Conservation (phyloP, 148 eudicot genomes). For the Rhododendron simsii region DNA sequence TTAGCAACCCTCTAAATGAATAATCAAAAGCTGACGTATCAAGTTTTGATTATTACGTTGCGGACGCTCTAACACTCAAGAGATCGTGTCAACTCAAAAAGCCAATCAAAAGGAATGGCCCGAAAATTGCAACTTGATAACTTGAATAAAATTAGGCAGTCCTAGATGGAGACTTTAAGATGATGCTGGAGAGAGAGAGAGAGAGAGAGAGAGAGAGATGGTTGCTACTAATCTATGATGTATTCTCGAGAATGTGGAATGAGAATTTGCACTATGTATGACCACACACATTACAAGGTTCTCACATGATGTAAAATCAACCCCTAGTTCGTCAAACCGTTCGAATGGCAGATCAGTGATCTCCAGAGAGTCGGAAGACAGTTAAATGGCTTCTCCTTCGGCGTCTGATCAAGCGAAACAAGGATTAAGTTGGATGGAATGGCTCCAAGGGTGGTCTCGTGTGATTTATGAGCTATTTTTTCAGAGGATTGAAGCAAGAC, state of each 20-base stretch:
- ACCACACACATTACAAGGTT: neutral
- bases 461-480: too few species aligned
- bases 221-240: neutral
- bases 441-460: too few species aligned
- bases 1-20: too few species aligned
- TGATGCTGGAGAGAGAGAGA: too few species aligned
- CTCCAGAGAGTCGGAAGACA: neutral
- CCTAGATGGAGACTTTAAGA: neutral
- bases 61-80: neutral
- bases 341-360: neutral
- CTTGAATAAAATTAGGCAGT: neutral
- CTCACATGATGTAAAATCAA: neutral
- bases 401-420: too few species aligned
- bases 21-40: too few species aligned
- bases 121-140: neutral
- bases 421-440: too few species aligned
- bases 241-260: neutral
- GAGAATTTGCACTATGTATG: neutral
- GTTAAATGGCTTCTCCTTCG: too few species aligned
- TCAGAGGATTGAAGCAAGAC: too few species aligned
- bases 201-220: too few species aligned
- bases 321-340: neutral
- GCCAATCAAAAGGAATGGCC: neutral
- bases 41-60: too few species aligned
- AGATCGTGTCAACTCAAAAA: neutral